These are phyloP conservation scores for Phaeodactylum tricornutum DNA, from an alignment of 108 stramenopile species.

Conservation along the genomic window DNA sequence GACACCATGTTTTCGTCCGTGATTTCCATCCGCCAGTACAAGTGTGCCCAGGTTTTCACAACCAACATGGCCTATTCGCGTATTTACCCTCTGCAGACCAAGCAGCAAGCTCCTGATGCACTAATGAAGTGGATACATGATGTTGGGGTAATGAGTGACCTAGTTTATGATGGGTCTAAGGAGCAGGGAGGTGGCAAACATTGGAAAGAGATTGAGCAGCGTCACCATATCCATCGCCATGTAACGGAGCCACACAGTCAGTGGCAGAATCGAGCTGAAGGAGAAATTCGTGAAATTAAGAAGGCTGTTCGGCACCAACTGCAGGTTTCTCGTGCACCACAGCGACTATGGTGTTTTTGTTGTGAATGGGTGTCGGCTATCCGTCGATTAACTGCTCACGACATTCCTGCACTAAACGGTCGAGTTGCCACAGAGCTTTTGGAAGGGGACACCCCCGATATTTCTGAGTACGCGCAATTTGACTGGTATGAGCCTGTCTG, in stretches of 20 bases:
- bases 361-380: slow-evolving; percentile 5
- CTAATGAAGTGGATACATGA: slow-evolving; percentile 1
- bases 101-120: not conserved
- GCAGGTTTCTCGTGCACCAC: slow-evolving; percentile 1
- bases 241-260: slow-evolving; percentile 5
- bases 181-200: not conserved
- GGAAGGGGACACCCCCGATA: slow-evolving; percentile 4
- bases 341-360: slow-evolving; percentile 10
- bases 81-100: not conserved
- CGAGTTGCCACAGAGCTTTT: slow-evolving; percentile 9
- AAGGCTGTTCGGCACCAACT: not conserved
- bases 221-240: not conserved
- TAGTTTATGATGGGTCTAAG: not conserved
- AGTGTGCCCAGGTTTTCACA: not conserved
- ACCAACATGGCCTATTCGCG: not conserved
- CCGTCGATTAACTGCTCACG: slow-evolving; percentile 6
- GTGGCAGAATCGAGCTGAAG: slow-evolving; percentile 18
- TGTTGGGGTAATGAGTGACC: not conserved
- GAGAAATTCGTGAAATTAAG: slow-evolving; percentile 10
- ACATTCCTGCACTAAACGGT: slow-evolving; percentile 5
- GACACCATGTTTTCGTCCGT: not conserved
- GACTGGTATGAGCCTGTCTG: slow-evolving; percentile 15
- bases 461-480: not conserved
- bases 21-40: not conserved
- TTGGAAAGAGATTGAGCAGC: not conserved